Evolutionary conservation across 106 monocot species (phyloP), one percentile per base, ranked within the genome.

Genomic region (Acorus calamus): DNA sequence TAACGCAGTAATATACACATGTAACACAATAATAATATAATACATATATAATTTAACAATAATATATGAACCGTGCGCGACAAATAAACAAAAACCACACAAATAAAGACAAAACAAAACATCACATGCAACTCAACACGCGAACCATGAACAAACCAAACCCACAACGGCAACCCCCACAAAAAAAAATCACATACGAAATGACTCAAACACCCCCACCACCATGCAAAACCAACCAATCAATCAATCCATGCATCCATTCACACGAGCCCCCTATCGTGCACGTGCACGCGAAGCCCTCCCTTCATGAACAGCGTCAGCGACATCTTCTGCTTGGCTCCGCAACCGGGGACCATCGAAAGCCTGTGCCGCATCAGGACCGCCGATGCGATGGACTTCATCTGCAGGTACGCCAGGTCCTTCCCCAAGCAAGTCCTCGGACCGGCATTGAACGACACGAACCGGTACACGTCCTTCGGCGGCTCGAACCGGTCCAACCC

Each of bases 401-500:
- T 58, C 57, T 58, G 57, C 12, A 58, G 57, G 41, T 58, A 58
- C 1, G 57, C 28, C 4, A 58, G 57, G 57, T 58, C 57, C 57
- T 58, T 58, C 6, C 57, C 57, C 28, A 58, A 42, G 41, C 57
- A 58, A 3, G 41, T 58, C 57, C 57, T 13, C 2, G 57, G 57
- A 3, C 57, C 57, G 4, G 28, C 57, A 8, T 58, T 58, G 57
- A 58, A 58, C 7, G 57, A 13, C 8, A 58, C 11, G 57, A 58
- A 58, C 53, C 70, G 63, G 73, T 83, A 91, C 9, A 70, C 72
- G 46, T 91, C 91, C 71, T 66, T 78, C 5, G 67, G 61, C 12
- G 75, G 73, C 65, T 84, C 79, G 59, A 90, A 90, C 43, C 65
- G 53, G 10, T 50, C 65, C 0, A 74, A 76, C 3, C 71, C 79